Conservation (phyloP, 23 red algal genomes). For the Chondrus crispus region DNA sequence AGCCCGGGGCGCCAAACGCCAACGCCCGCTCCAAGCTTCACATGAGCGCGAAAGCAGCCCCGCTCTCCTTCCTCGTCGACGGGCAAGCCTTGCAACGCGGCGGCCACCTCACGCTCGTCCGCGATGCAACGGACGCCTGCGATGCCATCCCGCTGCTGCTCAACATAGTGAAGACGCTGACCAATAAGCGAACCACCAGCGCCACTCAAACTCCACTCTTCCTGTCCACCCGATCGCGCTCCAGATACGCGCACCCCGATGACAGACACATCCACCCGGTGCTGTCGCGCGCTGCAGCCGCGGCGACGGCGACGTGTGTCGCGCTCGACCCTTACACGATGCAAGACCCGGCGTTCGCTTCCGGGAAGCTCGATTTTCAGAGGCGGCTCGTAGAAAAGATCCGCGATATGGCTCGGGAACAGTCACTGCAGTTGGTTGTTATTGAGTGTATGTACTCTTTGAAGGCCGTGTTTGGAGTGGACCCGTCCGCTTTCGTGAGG, state of each 20-base stretch:
- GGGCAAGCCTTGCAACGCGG: no score
- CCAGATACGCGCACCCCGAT: background rate
- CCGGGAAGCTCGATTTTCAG: background rate
- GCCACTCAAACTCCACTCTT: background rate
- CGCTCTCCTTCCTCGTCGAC: no score
- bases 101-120: conserved; percentile 27
- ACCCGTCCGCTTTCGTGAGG: conserved; percentile 10
- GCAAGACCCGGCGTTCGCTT: background rate
- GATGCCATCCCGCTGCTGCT: conserved; percentile 25
- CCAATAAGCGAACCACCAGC: background rate
- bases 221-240: conserved; percentile 21
- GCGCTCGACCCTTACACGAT: conserved; percentile 23
- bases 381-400: background rate
- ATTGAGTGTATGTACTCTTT: conserved; percentile 43
- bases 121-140: conserved; percentile 27
- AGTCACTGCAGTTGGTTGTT: background rate
- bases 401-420: background rate
- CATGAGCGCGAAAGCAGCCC: no score
- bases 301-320: background rate
- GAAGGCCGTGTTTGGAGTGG: conserved; percentile 31
- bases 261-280: background rate
- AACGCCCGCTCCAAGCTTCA: no score
- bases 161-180: background rate
- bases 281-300: background rate
- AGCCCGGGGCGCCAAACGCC: no score